phyloP scores from a whole-genome alignment of 805 yeast species.

The Kluyveromyces lactis region DNA sequence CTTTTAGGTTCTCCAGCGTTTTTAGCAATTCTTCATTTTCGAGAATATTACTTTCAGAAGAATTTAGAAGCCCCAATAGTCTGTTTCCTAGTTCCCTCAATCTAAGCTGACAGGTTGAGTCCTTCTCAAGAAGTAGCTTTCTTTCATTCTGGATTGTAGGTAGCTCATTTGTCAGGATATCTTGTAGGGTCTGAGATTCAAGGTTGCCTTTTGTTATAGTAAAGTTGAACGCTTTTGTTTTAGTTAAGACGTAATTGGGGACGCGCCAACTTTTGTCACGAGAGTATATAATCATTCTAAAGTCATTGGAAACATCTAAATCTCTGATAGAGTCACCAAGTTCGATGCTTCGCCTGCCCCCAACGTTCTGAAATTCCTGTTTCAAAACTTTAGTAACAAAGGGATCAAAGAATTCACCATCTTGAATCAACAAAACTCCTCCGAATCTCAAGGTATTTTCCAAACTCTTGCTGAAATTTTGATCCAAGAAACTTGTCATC shows the following conservation, averaged over 20 bases:
- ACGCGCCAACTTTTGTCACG: slow-evolving; percentile 42
- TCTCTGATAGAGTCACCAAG: slow-evolving; percentile 45
- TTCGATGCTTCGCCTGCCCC: slow-evolving; percentile 58
- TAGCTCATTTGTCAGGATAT: slow-evolving; percentile 42
- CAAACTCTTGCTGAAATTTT: slow-evolving; percentile 53
- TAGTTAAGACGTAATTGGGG: slow-evolving; percentile 49
- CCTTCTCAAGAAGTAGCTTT: slow-evolving; percentile 42
- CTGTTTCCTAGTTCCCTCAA: slow-evolving; percentile 50
- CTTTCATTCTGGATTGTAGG: slow-evolving; percentile 65
- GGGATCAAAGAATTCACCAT: slow-evolving; percentile 79
- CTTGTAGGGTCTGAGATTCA: slow-evolving; percentile 52
- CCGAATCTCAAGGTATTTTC: slow-evolving; percentile 85
- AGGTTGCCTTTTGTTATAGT: slow-evolving; percentile 62
- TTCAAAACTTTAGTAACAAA: slow-evolving; percentile 53
- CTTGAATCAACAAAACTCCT: slow-evolving; percentile 58
- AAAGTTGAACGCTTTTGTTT: slow-evolving; percentile 61
- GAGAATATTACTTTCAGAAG: slow-evolving; percentile 51
- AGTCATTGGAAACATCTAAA: slow-evolving; percentile 59
- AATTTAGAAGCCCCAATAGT: slow-evolving; percentile 49
- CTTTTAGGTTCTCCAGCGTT: slow-evolving; percentile 57
- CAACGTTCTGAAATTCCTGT: slow-evolving; percentile 50
- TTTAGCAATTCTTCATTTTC: slow-evolving; percentile 56
- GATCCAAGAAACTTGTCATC: slow-evolving; percentile 65
- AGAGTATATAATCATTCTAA: slow-evolving; percentile 53
- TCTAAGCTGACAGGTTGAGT: slow-evolving; percentile 49